phyloP scores from a whole-genome alignment of 78 protist species.

The Dictyostelium citrinum region DNA sequence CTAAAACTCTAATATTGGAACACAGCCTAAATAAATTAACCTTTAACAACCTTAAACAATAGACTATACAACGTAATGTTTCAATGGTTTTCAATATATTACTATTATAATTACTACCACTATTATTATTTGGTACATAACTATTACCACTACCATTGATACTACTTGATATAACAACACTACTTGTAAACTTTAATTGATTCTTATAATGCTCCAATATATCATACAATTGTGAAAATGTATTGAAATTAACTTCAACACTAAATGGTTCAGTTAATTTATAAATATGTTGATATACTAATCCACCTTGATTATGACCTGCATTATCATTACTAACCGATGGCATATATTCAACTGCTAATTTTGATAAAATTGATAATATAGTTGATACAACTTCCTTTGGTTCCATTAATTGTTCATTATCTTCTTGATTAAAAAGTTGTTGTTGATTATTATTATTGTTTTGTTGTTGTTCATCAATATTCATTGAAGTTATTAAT shows the following conservation, averaged over 20 bases:
- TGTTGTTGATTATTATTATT: neutral
- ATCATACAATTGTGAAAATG: conserved; percentile 67
- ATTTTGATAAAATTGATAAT: conserved; percentile 22
- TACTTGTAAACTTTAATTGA: conserved; percentile 19
- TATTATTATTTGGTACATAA: neutral
- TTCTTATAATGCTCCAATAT: conserved; percentile 48
- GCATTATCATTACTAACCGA: conserved; percentile 3
- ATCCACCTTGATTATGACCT: neutral
- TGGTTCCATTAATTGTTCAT: conserved; percentile 48
- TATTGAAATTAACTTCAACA: conserved; percentile 60
- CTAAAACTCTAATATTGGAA: conserved; percentile 32
- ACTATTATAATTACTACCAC: neutral
- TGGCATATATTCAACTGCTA: conserved; percentile 75
- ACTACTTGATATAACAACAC: neutral
- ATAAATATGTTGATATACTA: conserved; percentile 26
- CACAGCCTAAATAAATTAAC: conserved; percentile 71
- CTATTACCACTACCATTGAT: neutral
- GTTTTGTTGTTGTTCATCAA: neutral
- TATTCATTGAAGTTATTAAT: neutral
- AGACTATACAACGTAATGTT: conserved; percentile 42
- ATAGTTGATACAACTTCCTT: conserved; percentile 65
- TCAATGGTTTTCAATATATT: neutral
- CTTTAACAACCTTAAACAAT: conserved; percentile 60
- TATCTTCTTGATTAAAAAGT: neutral
- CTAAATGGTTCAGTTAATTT: conserved; percentile 69